Base-by-base conservation (phyloP, 495 filamentous ascomycete genomes). In the Acidiella bohemica region DNA sequence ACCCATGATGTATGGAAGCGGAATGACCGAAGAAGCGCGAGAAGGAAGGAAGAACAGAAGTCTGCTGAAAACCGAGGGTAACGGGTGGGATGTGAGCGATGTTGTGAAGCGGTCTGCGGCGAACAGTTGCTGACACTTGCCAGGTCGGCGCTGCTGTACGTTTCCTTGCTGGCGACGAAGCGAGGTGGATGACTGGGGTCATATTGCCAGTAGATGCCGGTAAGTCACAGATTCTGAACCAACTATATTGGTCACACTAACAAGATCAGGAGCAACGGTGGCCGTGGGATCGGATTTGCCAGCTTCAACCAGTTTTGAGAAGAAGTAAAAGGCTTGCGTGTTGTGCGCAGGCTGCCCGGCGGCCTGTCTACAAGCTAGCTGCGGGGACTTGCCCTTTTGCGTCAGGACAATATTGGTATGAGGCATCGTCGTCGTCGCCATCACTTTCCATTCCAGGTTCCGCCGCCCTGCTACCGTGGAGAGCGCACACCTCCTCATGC, bases 171-270 rank as follows among this genome's bases (percentile, higher is more conserved):
- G 44, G 51, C 7, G 44, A 54, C 32, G 43, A 54, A 30, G 51
- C 51, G 11, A n/a, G 51, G 22, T 54, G 51, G 51, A 51, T 54
- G 40, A 51, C 51, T 5, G 51, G 49, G 20, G 48, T 49, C 12
- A 44, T 54, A 13, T 25, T 54, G 27, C 47, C 47, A 9, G 51
- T 54, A 11, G 47, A 50, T 36, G 44, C 49, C 19, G 49, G 41
- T 9, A 28, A 28, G 8, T n/a, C 8, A 8, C n/a, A 7, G n/a
- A 28, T 28, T 8, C 25, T 8, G 25, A 28, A 14, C 32, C 9
- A 19, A 18, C 32, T 36, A 46, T 39, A 47, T 47, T 12, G 50
- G n/a, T n/a, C n/a, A n/a, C n/a, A n/a, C n/a, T n/a, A n/a, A n/a
- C n/a, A n/a, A n/a, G n/a, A n/a, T n/a, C n/a, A n/a, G n/a, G 51